Evolutionary conservation across 75 land plant species (phyloP).

Genomic region (Pseudotsuga menziesii): DNA sequence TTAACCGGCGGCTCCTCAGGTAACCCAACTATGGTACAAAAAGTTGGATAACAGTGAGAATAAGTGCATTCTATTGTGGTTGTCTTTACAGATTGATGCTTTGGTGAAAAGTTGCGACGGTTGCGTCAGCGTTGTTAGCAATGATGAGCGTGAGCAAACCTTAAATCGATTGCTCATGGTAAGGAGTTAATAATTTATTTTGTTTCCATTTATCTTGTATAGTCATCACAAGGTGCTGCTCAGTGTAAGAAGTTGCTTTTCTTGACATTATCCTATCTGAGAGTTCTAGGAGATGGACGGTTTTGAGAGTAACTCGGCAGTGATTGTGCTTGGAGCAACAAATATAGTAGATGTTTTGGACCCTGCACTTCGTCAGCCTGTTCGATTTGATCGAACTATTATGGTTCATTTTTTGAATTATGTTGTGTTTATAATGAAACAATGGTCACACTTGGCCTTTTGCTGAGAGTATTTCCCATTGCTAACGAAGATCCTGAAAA

Average conservation of each 20-base stretch:
- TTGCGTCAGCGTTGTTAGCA: conserved; percentile 85
- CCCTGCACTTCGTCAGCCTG: conserved; percentile 96
- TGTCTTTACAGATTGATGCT: conserved; percentile 88
- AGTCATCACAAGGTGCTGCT: background rate
- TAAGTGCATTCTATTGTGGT: background rate
- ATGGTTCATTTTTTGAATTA: conserved; percentile 37
- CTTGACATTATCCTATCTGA: conserved; percentile 10
- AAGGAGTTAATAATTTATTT: conserved; percentile 16
- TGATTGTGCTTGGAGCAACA: conserved; percentile 98
- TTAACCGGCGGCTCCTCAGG: too few relatives aligned
- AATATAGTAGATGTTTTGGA: conserved; percentile 96
- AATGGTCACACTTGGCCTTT: background rate
- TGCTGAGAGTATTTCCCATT: background rate
- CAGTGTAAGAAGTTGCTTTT: background rate
- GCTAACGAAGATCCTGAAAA: background rate
- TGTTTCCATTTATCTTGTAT: background rate
- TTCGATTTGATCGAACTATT: conserved; percentile 98
- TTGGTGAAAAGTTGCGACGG: conserved; percentile 99
- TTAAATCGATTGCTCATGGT: conserved; percentile 95
- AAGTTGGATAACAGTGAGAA: too few relatives aligned
- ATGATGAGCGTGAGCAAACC: conserved; percentile 98
- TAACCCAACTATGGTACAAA: too few relatives aligned
- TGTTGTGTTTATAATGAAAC: background rate
- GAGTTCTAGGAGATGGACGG: conserved; percentile 89
- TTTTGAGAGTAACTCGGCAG: conserved; percentile 94